Conservation (phyloP, 1,139 yeast genomes). For the Pichia sp. region DNA sequence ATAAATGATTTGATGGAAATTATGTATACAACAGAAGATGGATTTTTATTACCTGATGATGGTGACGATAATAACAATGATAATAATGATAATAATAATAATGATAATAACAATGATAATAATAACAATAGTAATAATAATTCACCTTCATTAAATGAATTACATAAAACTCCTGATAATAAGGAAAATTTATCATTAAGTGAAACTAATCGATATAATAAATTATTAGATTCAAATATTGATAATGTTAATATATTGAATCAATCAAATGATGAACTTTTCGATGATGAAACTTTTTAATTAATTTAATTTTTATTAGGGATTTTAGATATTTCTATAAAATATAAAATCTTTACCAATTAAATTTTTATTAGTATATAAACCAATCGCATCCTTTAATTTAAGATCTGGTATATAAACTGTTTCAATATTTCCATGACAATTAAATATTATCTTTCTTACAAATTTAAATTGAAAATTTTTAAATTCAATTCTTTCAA, state of each 20-base stretch:
- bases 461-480: too few species aligned
- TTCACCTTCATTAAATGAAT: neutral
- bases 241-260: neutral
- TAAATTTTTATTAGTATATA: too few species aligned
- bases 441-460: too few species aligned
- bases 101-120: slow-evolving; percentile 1
- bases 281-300: slow-evolving; percentile 14
- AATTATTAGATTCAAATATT: neutral
- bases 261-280: slow-evolving; percentile 1
- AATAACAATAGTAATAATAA: neutral
- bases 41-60: slow-evolving; percentile 47
- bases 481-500: too few species aligned
- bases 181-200: neutral
- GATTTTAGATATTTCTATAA: too few species aligned
- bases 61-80: neutral
- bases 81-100: neutral
- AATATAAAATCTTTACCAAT: too few species aligned
- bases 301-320: neutral
- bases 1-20: slow-evolving; percentile 64
- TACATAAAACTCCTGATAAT: neutral
- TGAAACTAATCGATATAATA: neutral
- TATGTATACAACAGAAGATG: slow-evolving; percentile 76
- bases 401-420: too few species aligned
- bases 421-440: too few species aligned
- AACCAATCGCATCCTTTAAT: too few species aligned